phyloP scores from a whole-genome alignment of 2,329 filamentous ascomycete genomes.

The Fusarium tjaetaba region DNA sequence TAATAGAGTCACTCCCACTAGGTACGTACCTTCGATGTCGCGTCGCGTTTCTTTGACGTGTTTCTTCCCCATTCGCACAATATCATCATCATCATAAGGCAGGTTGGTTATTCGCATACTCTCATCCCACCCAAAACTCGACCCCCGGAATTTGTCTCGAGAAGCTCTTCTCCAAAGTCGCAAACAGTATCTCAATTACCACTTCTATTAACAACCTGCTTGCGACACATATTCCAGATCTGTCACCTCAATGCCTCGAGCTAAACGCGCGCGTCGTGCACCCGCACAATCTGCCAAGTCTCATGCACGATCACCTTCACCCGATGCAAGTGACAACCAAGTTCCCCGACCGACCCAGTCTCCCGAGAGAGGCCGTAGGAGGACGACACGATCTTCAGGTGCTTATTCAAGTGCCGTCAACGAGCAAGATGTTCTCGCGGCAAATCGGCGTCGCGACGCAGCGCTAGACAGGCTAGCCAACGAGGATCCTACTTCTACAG shows the following conservation, averaged over 20 bases:
- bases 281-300: conserved; percentile 38
- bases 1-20: background rate
- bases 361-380: conserved; percentile 38
- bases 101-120: conserved; percentile 18
- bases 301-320: conserved; percentile 28
- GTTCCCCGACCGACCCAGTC: conserved; percentile 21
- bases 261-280: conserved; percentile 44
- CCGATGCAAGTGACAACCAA: conserved; percentile 31
- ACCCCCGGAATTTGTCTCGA: background rate
- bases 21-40: conserved; percentile 39
- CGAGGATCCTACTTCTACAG: conserved; percentile 48
- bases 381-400: conserved; percentile 40
- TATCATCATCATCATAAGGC: conserved; percentile 38
- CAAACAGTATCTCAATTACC: background rate
- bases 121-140: conserved; percentile 1
- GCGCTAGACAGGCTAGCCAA: conserved; percentile 50
- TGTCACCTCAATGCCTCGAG: conserved; percentile 43
- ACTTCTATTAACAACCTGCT: background rate
- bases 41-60: conserved; percentile 45
- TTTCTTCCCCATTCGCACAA: conserved; percentile 41
- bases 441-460: conserved; percentile 48
- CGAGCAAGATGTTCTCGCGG: conserved; percentile 40
- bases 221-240: background rate
- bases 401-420: conserved; percentile 37
- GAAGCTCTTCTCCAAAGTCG: conserved; percentile 1